Evolutionary conservation across 192 early-diverging fungal genomes (phyloP).

Genomic region (Podila epigama): DNA sequence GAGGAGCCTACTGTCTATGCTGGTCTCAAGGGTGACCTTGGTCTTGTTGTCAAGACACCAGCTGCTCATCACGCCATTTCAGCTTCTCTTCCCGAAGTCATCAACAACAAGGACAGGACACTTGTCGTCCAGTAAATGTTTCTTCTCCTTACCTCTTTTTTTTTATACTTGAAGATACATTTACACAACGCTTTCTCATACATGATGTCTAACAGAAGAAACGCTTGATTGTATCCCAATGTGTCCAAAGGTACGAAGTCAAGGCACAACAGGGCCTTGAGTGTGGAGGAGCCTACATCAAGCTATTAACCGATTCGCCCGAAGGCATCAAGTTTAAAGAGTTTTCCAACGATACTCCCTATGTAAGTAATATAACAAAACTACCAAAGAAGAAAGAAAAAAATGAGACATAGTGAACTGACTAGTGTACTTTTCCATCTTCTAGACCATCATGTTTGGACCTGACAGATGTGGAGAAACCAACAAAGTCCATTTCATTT

Average conservation of each 20-base stretch:
- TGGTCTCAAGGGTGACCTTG: constrained; percentile 73
- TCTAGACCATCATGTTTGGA: constrained; percentile 82
- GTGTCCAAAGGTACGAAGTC: constrained; percentile 74
- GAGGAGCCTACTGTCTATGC: constrained; percentile 69
- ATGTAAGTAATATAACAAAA: constrained; percentile 52
- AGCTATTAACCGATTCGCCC: constrained; percentile 77
- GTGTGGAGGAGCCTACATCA: constrained; percentile 95
- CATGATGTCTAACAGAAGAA: background rate
- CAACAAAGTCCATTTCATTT: constrained; percentile 95
- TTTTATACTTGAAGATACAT: background rate
- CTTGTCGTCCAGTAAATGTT: constrained; percentile 78
- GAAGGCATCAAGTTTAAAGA: constrained; percentile 66
- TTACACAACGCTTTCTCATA: background rate
- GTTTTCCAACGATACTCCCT: constrained; percentile 86
- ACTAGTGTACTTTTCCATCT: too few species aligned
- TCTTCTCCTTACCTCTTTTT: background rate
- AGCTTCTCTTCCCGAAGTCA: constrained; percentile 67
- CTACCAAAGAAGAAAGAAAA: too few species aligned
- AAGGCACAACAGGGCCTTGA: constrained; percentile 87
- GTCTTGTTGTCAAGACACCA: constrained; percentile 79
- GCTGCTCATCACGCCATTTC: constrained; percentile 92
- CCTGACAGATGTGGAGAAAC: constrained; percentile 90
- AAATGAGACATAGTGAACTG: too few species aligned
- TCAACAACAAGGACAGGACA: constrained; percentile 77
- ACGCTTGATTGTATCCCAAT: background rate